Evolutionary conservation across 306 rosid species (phyloP), one percentile per base, ranked within the genome.

Genomic region (Castanopsis chinensis): DNA sequence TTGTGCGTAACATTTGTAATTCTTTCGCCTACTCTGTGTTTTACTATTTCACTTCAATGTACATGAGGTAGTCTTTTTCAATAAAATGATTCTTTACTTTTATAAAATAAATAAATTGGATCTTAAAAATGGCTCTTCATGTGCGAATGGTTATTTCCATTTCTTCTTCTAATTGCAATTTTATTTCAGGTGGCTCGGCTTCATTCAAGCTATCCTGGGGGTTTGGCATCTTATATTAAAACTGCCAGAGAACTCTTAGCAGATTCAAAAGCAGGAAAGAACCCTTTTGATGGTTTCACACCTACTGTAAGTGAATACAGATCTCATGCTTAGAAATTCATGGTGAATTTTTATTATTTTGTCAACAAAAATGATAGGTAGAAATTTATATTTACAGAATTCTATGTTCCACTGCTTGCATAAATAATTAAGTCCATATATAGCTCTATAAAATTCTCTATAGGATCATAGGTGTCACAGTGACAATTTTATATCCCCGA

Each of bases 201-300:
- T n/a, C n/a, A n/a, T n/a, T n/a, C n/a, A n/a, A n/a, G n/a, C n/a
- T n/a, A n/a, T n/a, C n/a, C n/a, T n/a, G n/a, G n/a, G n/a, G n/a
- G n/a, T n/a, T n/a, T n/a, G n/a, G n/a, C n/a, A n/a, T n/a, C n/a
- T n/a, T n/a, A n/a, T n/a, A n/a, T n/a, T n/a, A 86, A 88, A 78
- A 95, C 75, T 35, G 99, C 98, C 51, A 90, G 90, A 80, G 89
- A 80, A 70, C 96, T 93, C n/a, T 81, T 95, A 83, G 93, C 98
- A 2, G 96, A 91, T 87, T 93, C 97, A 9, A 95, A 91, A 83
- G 89, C 88, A 53, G 98, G 98, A 55, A 89, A 53, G 86, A 95
- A 95, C 45, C 98, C 99, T 64, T 95, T 87, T 28, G 91, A 93
- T 79, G 98, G 98, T 73, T 95, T 91, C 91, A 91, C 89, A 30